Evolutionary conservation across 2,329 filamentous ascomycete species (phyloP), one percentile per base, ranked within the genome.

Genomic region (Xylariaceae sp.): DNA sequence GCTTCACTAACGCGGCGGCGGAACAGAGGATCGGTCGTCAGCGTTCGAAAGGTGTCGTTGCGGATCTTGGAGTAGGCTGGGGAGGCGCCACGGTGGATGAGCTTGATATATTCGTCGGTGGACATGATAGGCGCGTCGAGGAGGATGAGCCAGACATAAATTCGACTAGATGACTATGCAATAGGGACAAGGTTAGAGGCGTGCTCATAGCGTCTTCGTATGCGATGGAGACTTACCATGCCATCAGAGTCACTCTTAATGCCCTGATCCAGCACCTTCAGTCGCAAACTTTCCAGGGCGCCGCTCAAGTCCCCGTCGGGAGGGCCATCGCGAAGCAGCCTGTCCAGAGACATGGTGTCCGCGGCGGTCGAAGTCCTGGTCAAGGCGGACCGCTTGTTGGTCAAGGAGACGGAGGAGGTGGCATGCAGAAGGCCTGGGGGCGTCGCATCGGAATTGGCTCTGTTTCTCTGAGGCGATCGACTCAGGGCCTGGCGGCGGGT

Each of bases 21-120:
- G 72, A 97, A 98, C 28, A 98, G 79, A n/a, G 91, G 90, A 59
- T 98, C 93, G 38, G 91, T 96, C 24, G 93, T 93, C 41, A 98
- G 74, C 1, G 93, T 98, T 55, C 93, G 88, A 64, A 97, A 97
- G 31, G 93, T 96, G 64, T 98, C 93, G 66, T 98, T 96, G 62
- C 90, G 87, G 61, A 98, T 98, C 69, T 98, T 98, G 57, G 88
- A 82, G 68, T 98, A 95, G 34, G 89, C 90, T 1, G 91, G 90
- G 3, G 91, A 97, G 18, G 91, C 87, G 48, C 93, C 91, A 49
- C 93, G 88, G 60, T 95, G 89, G 51, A 98, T 85, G 34, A 97
- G 84, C 43, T 80, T 78, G 50, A 97, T 85, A 63, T 98, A 98
- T 47, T 85, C 77, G 56, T 95, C 87, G 44, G 93, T 95, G 34